phyloP scores from a whole-genome alignment of 208 protist genomes.

The Leishmania arabica region DNA sequence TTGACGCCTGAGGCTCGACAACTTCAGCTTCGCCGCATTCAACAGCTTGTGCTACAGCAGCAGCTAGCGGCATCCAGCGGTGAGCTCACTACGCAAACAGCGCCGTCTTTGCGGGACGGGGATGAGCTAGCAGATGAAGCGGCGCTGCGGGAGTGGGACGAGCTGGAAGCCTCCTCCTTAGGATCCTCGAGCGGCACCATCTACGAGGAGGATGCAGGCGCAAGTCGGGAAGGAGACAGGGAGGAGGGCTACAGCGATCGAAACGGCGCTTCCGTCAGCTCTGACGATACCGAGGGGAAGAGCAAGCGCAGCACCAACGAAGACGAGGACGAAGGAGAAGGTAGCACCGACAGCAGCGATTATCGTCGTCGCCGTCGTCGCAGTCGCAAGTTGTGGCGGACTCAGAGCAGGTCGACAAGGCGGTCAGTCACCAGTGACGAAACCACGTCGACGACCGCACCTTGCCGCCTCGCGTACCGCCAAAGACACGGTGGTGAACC shows the following conservation, averaged over 20 bases:
- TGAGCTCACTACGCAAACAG: background rate
- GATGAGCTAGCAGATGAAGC: slow-evolving; percentile 32
- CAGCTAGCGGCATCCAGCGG: background rate
- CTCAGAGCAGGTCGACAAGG: background rate
- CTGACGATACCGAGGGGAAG: background rate
- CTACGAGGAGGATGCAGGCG: background rate
- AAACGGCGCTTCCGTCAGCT: background rate
- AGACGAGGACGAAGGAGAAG: background rate
- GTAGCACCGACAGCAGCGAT: slow-evolving; percentile 3
- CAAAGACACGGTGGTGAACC: background rate
- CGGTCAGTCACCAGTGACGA: background rate
- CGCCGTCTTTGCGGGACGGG: slow-evolving; percentile 9
- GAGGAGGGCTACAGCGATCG: background rate
- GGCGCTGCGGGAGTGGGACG: slow-evolving; percentile 34
- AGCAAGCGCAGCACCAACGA: background rate
- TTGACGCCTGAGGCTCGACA: slow-evolving; percentile 55
- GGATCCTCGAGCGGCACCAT: slow-evolving; percentile 6
- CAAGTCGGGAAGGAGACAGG: background rate
- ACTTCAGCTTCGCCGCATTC: slow-evolving; percentile 42
- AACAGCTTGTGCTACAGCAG: slow-evolving; percentile 29
- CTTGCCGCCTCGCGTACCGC: background rate
- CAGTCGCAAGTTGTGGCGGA: slow-evolving; percentile 3
- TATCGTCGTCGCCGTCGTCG: background rate
- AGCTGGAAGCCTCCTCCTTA: slow-evolving; percentile 28
- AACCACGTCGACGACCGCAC: background rate